Base-by-base conservation (phyloP, 768 basidiomycete genomes). In the Crucibulum laeve region DNA sequence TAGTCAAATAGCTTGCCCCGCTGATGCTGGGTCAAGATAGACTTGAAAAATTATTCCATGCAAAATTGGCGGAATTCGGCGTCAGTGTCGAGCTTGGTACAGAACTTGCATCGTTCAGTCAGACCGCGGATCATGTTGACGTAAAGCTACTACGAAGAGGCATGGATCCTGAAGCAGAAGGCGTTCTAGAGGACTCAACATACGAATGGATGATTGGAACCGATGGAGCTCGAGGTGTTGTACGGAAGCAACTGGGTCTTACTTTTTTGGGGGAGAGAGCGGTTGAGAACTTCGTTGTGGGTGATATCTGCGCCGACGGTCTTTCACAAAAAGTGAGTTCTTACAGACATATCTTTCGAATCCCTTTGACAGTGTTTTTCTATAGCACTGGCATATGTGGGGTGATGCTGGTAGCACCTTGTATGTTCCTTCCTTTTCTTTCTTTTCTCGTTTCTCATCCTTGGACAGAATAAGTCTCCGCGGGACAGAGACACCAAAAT, bases 301-400 rank as follows among this genome's bases (percentile, higher is more conserved):
- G 70, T 3, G 70, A 74, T 52, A 67, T 77, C 4, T 59, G 56
- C 34, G 61, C 74, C 1, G 60, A 71, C 25, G 71, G 67, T 4
- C 51, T 74, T 21, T 60, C 63, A 17, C 51, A 57, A n/a, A 64
- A 67, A 43, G 71, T 71, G 36, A 25, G 67, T 49, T 26, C 5
- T 26, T 30, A 15, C 5, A 6, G 25, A 10, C 28, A 10, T 23
- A 19, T 3, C 15, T 24, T 5, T 19, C 21, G 10, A 2, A 26
- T 25, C 18, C 3, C 15, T 2, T 19, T 6, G 8, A 19, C 13
- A n/a, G 4, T 33, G 8, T 42, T 23, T 15, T 15, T 15, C 18
- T 25, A 7, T 24, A 75, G 73, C 54, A 63, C 43, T 74, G 71
- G 72, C 73, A 74, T 48, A 69, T 69, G 56, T 75, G 73, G 72